Evolutionary conservation across 1,284 basidiomycete genomes (phyloP).

Genomic region (Rhodotorula sp.): DNA sequence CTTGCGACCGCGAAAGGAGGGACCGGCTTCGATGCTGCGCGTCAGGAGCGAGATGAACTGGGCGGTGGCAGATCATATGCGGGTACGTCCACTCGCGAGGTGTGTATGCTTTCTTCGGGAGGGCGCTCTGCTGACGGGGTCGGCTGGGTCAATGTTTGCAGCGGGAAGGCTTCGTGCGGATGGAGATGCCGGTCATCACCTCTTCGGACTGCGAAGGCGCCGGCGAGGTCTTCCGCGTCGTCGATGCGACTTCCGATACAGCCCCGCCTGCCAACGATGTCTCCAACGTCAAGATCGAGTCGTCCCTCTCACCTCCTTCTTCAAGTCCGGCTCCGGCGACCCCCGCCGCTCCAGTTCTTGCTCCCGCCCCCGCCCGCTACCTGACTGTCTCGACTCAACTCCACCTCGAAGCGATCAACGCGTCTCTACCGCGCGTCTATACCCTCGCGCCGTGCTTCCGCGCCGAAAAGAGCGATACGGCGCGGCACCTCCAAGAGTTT

Average conservation of each 20-base stretch:
- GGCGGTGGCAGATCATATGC: constrained; percentile 29
- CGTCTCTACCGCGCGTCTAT: constrained; percentile 78
- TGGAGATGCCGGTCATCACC: constrained; percentile 84
- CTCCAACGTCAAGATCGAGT: not conserved
- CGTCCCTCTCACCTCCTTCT: not conserved
- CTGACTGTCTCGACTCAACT: constrained; percentile 94
- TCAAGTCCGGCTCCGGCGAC: constrained; percentile 51
- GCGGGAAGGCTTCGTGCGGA: constrained; percentile 73
- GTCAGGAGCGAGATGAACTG: constrained; percentile 58
- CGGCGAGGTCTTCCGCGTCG: constrained; percentile 78
- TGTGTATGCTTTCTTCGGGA: not conserved
- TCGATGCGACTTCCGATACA: constrained; percentile 55
- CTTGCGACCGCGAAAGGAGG: constrained; percentile 72
- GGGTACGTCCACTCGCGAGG: constrained; percentile 11
- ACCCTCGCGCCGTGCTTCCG: constrained; percentile 90
- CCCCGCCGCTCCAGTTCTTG: constrained; percentile 1
- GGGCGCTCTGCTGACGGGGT: not conserved
- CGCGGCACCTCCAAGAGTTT: constrained; percentile 93
- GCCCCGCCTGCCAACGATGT: constrained; percentile 36
- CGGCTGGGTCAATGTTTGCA: constrained; percentile 47
- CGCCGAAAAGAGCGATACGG: constrained; percentile 83
- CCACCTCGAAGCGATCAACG: constrained; percentile 85
- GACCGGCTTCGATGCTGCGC: constrained; percentile 69
- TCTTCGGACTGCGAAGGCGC: constrained; percentile 96
- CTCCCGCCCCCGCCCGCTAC: constrained; percentile 51